phyloP scores from a whole-genome alignment of 2,329 filamentous ascomycete genomes.

The Sclerotinia nivalis region DNA sequence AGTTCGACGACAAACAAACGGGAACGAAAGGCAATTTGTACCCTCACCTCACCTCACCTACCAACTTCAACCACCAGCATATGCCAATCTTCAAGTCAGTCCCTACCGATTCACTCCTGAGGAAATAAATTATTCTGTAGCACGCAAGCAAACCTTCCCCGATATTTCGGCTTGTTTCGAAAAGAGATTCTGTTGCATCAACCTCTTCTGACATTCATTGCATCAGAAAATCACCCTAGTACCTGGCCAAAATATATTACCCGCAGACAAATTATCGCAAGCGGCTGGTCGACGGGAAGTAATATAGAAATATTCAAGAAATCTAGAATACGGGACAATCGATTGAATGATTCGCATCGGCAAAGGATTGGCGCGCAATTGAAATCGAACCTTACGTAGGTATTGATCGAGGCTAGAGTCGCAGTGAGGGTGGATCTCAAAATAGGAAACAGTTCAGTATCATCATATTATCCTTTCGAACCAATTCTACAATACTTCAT shows the following conservation, averaged over 20 bases:
- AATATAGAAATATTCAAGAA: background rate
- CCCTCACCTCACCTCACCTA: background rate
- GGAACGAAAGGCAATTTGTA: background rate
- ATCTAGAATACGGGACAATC: background rate
- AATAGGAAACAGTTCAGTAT: background rate
- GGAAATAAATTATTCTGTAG: background rate
- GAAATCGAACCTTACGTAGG: background rate
- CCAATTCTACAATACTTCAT: slow-evolving; percentile 23
- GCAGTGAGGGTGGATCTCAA: background rate
- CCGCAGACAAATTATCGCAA: background rate
- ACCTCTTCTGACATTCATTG: background rate
- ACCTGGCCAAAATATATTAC: background rate
- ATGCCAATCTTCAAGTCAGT: slow-evolving; percentile 8
- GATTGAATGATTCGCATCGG: slow-evolving; percentile 2
- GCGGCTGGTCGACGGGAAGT: background rate
- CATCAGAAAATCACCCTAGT: background rate
- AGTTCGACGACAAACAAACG: slow-evolving; percentile 3
- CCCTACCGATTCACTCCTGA: background rate
- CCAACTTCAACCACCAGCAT: background rate
- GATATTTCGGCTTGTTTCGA: background rate
- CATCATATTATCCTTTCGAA: slow-evolving; percentile 4
- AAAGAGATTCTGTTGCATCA: background rate
- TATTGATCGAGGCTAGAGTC: background rate
- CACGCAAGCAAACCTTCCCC: slow-evolving; percentile 7
- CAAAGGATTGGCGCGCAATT: slow-evolving; percentile 1